Conservation (phyloP, 1,139 yeast species). For the Hansenula lynferdii region DNA sequence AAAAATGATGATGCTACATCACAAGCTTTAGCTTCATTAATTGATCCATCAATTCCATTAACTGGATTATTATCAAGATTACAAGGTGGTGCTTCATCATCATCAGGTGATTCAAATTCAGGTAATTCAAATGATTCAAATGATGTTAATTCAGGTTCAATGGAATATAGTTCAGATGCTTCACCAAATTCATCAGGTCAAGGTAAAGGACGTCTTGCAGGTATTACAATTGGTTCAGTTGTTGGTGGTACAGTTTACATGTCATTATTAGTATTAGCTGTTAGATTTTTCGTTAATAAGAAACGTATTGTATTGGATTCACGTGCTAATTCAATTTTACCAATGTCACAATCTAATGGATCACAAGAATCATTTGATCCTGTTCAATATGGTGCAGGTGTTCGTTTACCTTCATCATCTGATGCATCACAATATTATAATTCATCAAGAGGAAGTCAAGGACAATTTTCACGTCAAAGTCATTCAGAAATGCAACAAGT, state of each 20-base stretch:
- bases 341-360: conserved; percentile 21
- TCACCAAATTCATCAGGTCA: no score
- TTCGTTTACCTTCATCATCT: conserved; percentile 10
- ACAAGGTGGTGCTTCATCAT: conserved; percentile 8
- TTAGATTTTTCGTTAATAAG: conserved; percentile 33
- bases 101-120: no score
- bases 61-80: conserved; percentile 36
- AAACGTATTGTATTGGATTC: conserved; percentile 20
- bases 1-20: conserved; percentile 43
- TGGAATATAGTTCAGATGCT: no score
- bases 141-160: conserved; percentile 25
- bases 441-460: conserved; percentile 1
- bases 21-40: conserved; percentile 45
- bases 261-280: conserved; percentile 39
- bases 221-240: conserved; percentile 50
- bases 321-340: conserved; percentile 15
- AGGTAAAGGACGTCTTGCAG: conserved; percentile 11
- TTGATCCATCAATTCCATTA: conserved; percentile 62
- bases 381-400: conserved; percentile 23
- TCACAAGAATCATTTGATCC: conserved; percentile 24
- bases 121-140: conserved; percentile 3
- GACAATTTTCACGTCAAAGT: no score
- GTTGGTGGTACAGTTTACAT: conserved; percentile 59
- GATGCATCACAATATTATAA: no score
- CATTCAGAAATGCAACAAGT: conserved; percentile 20